phyloP scores from a whole-genome alignment of 2,329 filamentous ascomycete species.

The Xylaria sp. region DNA sequence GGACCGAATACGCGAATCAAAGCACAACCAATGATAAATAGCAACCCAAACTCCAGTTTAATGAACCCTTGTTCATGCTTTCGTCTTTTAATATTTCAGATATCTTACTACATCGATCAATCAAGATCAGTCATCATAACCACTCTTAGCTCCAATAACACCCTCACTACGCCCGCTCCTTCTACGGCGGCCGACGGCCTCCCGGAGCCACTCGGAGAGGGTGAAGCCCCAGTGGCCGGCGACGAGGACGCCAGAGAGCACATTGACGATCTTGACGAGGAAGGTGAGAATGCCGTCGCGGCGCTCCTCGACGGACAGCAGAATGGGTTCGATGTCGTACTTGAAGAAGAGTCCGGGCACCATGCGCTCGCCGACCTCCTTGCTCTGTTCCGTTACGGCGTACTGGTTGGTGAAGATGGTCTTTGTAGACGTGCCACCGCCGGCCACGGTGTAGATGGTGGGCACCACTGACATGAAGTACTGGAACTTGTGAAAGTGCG shows the following conservation, averaged over 20 bases:
- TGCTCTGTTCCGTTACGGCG: conserved; percentile 89
- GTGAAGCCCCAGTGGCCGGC: conserved; percentile 94
- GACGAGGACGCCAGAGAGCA: conserved; percentile 88
- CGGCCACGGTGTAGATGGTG: conserved; percentile 80
- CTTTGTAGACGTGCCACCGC: conserved; percentile 49
- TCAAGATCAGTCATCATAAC: conserved; percentile 39
- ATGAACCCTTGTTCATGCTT: conserved; percentile 15
- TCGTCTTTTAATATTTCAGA: neutral
- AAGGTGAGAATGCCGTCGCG: conserved; percentile 77
- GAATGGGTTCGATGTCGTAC: conserved; percentile 96
- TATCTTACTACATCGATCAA: neutral
- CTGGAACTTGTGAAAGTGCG: conserved; percentile 94
- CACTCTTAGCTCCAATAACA: conserved; percentile 55
- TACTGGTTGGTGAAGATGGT: conserved; percentile 96
- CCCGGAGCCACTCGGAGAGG: conserved; percentile 74
- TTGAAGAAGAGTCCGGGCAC: conserved; percentile 97
- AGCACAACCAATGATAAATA: neutral
- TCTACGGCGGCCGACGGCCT: conserved; percentile 58
- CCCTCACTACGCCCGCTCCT: conserved; percentile 52
- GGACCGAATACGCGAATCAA: neutral
- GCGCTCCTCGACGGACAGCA: conserved; percentile 83
- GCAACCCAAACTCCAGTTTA: conserved; percentile 19
- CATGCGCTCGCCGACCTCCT: conserved; percentile 68
- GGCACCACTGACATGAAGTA: conserved; percentile 97
- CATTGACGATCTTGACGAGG: conserved; percentile 84